These are phyloP conservation scores for Coniochaeta prunicola DNA, from an alignment of 2,329 filamentous ascomycete genomes.

Conservation along the genomic window DNA sequence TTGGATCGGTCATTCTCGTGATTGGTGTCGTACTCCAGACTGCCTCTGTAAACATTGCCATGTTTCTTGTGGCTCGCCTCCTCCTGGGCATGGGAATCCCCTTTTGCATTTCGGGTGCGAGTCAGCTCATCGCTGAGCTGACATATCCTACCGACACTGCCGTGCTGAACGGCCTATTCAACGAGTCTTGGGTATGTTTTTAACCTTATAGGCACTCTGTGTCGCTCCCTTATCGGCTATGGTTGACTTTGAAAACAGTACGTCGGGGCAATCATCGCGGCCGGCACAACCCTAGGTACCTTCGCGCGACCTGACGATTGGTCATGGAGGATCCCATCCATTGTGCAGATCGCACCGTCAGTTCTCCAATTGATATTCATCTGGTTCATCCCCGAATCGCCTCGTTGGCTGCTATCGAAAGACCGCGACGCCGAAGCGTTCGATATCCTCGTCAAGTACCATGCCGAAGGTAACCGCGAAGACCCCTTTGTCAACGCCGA, in stretches of 20 bases:
- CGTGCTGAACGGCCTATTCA: conserved; percentile 7
- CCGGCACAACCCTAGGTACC: conserved; percentile 16
- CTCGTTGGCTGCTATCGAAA: conserved; percentile 26
- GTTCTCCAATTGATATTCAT: conserved; percentile 12
- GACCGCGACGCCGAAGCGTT: conserved; percentile 25
- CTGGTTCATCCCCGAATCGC: conserved; percentile 28
- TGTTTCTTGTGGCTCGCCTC: conserved; percentile 19
- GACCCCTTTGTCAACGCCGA: conserved; percentile 32
- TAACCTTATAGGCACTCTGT: too few species aligned
- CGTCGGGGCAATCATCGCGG: conserved; percentile 18
- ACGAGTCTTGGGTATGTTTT: conserved; percentile 19
- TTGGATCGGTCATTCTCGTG: conserved; percentile 45
- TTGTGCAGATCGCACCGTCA: conserved; percentile 7
- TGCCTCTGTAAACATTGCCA: conserved; percentile 33
- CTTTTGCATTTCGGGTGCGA: conserved; percentile 8
- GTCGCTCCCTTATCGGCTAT: background rate
- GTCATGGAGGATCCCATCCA: conserved; percentile 10
- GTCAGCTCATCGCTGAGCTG: conserved; percentile 10
- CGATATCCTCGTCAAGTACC: conserved; percentile 24
- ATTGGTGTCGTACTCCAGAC: conserved; percentile 49
- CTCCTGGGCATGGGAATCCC: conserved; percentile 11
- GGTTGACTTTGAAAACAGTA: conserved; percentile 9
- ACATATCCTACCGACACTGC: conserved; percentile 9
- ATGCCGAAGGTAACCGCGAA: conserved; percentile 26
- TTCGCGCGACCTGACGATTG: conserved; percentile 9